phyloP scores from a whole-genome alignment of 1,284 basidiomycete genomes.

The Ganoderma meredithae region DNA sequence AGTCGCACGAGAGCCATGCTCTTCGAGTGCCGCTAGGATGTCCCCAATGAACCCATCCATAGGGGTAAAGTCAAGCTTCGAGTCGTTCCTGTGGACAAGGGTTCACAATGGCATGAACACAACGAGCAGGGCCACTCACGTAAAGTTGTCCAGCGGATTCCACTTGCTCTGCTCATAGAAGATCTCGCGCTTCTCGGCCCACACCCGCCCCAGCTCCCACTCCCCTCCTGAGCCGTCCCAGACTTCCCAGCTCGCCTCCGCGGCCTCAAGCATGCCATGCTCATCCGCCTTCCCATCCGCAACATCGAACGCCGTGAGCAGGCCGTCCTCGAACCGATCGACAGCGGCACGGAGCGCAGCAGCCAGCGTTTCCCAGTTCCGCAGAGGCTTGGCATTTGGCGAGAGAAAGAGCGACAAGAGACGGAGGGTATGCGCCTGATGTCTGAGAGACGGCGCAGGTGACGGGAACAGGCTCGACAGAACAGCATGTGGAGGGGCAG shows the following conservation, averaged over 20 bases:
- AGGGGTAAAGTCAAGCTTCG: slow-evolving; percentile 81
- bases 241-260: slow-evolving; percentile 86
- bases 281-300: slow-evolving; percentile 81
- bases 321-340: slow-evolving; percentile 87
- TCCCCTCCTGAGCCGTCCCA: slow-evolving; percentile 57
- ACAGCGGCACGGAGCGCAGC: slow-evolving; percentile 78
- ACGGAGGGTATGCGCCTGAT: slow-evolving; percentile 70
- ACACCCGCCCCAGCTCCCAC: slow-evolving; percentile 92
- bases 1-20: slow-evolving; percentile 83
- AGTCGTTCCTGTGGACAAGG: slow-evolving; percentile 45
- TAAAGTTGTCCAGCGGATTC: slow-evolving; percentile 85
- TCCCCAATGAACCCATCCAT: slow-evolving; percentile 92
- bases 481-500: slow-evolving; percentile 62
- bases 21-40: slow-evolving; percentile 68
- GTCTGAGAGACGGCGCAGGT: slow-evolving; percentile 48
- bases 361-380: slow-evolving; percentile 64
- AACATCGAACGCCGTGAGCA: slow-evolving; percentile 85
- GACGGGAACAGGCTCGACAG: slow-evolving; percentile 60
- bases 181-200: slow-evolving; percentile 94
- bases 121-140: slow-evolving; percentile 56
- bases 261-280: slow-evolving; percentile 77
- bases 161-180: slow-evolving; percentile 87
- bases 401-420: slow-evolving; percentile 82
- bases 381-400: slow-evolving; percentile 67
- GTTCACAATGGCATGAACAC: slow-evolving; percentile 1